Percentiles rank a stretch among this genome's conserved stretches.
Conservation (phyloP, 75 land plant genomes). For the Isoetes taiwanensis region DNA sequence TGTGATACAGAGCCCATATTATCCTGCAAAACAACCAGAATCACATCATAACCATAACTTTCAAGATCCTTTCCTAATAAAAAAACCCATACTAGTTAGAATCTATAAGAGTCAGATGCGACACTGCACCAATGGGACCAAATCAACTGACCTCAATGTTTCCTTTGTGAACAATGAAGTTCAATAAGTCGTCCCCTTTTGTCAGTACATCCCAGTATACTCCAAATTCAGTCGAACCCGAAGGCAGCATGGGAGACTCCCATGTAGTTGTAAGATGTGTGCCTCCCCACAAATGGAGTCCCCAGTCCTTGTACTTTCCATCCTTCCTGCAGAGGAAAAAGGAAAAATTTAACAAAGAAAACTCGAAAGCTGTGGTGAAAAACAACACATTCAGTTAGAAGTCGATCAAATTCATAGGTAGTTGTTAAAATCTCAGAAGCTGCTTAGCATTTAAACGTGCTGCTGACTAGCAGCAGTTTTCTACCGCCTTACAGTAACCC, state of each 20-base stretch:
- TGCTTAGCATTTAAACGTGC: too few relatives aligned
- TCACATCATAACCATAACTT: background rate
- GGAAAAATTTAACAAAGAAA: background rate
- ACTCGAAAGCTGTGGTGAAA: background rate
- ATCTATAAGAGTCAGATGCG: background rate
- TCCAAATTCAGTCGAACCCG: constrained; percentile 30
- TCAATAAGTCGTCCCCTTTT: constrained; percentile 6
- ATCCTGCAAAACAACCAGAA: background rate
- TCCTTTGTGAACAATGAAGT: constrained; percentile 27
- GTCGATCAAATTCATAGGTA: too few relatives aligned
- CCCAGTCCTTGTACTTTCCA: constrained; percentile 31
- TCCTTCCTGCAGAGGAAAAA: constrained; percentile 14
- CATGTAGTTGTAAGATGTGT: constrained; percentile 14
- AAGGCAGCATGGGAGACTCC: constrained; percentile 19
- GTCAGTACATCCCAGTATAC: constrained; percentile 31
- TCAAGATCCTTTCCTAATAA: too few relatives aligned
- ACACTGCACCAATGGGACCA: background rate
- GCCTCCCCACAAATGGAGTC: constrained; percentile 36
- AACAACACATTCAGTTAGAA: too few relatives aligned
- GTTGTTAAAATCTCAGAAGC: too few relatives aligned
- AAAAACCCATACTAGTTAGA: background rate
- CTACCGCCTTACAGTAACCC: too few relatives aligned
- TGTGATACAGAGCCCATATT: background rate
- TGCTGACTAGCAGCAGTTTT: too few relatives aligned
- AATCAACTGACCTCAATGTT: constrained; percentile 15